Evolutionary conservation across 2,329 filamentous ascomycete genomes (phyloP).

Genomic region (Pseudonectria buxi): DNA sequence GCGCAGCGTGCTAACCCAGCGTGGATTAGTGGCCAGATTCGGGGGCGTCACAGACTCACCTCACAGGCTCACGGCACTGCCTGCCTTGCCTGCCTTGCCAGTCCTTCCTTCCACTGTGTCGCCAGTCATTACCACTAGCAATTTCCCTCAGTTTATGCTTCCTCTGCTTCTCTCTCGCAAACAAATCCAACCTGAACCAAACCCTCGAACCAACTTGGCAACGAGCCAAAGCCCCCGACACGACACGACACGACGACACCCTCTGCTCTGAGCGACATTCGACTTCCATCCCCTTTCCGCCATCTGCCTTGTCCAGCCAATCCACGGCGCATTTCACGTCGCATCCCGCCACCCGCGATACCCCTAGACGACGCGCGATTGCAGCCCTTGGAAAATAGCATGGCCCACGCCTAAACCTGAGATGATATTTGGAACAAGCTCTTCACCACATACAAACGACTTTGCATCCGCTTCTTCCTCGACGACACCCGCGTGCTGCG

Average conservation of each 20-base stretch:
- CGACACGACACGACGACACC: slow-evolving; percentile 2
- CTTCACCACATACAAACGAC: slow-evolving; percentile 8
- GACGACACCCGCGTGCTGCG: slow-evolving; percentile 4
- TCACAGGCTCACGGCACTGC: no score
- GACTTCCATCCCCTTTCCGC: background rate
- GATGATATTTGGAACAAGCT: slow-evolving; percentile 19
- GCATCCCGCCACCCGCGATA: slow-evolving; percentile 4
- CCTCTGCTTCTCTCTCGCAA: slow-evolving; percentile 9
- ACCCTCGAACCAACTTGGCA: slow-evolving; percentile 10
- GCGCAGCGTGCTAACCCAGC: slow-evolving; percentile 13
- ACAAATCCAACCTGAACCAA: slow-evolving; percentile 15
- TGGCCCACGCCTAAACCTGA: slow-evolving; percentile 22
- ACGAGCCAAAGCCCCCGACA: slow-evolving; percentile 5
- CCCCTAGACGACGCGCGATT: slow-evolving; percentile 11
- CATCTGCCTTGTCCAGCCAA: background rate
- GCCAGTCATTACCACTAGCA: slow-evolving; percentile 27
- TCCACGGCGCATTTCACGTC: background rate
- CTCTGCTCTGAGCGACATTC: background rate
- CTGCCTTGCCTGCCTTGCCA: slow-evolving; percentile 12
- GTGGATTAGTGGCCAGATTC: slow-evolving; percentile 13
- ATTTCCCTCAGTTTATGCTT: slow-evolving; percentile 30
- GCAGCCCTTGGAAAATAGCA: slow-evolving; percentile 16
- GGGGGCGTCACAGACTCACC: no score
- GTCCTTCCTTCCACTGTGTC: no score
- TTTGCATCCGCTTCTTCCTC: slow-evolving; percentile 6